Evolutionary conservation across 176 grass and related monocot species (phyloP), one percentile per base, ranked within the genome.

Genomic region (Zoysia pacifica): DNA sequence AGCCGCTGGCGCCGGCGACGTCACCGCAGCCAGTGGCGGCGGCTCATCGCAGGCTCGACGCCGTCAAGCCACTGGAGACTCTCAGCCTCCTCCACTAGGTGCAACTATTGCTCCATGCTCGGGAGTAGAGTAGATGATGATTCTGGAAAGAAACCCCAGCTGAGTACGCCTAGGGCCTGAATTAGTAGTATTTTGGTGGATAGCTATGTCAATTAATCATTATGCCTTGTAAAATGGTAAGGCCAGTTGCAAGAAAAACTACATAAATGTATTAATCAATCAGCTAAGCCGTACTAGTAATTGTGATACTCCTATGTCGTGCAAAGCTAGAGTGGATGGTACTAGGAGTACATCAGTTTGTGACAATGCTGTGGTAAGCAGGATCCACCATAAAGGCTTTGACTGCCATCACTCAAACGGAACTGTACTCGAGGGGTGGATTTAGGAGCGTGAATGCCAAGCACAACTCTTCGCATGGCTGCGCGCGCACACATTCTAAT

Each of bases 71-170:
- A 0, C 75, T 88, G 75, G 88, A 88, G 86, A 99, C 96, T 37
- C 84, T 99, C 67, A 99, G 92, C 84, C 92, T 99, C 65, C 86
- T 99, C 70, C 90, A 95, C 55, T 99, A 90, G 90, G 67, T 5
- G 5, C 65, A 37, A 28, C 28, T 28, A 28, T 28, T 28, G 28
- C n/a, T 1, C 6, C 55, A 7, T 50, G 14, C 19, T 16, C 16
- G 9, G 53, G 40, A 72, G 40, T 47, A 80, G 28, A 28, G 15
- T 52, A 62, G 44, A 51, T 61, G 74, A 75, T 85, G 42, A 65
- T 56, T 82, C 85, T 89, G 81, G 83, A 85, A 80, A 80, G 84
- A 71, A 83, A 88, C 44, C 55, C 60, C 69, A 77, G 76, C 42
- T 50, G 9, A 79, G 66, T 39, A 28, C 28, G 28, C 28, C 28